Evolutionary conservation across 768 basidiomycete species (phyloP).

Genomic region (Mycena filopes): DNA sequence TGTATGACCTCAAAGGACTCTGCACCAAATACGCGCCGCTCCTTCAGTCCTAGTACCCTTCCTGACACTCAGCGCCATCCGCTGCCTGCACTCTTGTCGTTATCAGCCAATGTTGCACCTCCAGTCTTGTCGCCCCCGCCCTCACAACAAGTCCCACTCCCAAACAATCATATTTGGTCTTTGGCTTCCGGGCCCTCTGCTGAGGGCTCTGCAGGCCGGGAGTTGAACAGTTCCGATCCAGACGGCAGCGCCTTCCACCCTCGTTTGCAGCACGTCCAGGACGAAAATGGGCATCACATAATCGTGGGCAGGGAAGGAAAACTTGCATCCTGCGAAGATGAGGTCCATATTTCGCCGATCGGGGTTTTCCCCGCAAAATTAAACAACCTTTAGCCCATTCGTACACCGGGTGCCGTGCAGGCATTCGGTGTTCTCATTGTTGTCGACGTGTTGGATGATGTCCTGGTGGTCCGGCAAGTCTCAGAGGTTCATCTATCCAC

Average conservation of each 20-base stretch:
- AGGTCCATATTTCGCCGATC: constrained; percentile 51
- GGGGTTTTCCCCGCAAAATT: neutral
- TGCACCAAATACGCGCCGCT: constrained; percentile 37
- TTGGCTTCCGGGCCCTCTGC: constrained; percentile 12
- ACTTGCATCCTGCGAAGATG: constrained; percentile 78
- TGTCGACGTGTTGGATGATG: constrained; percentile 68
- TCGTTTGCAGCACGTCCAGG: constrained; percentile 70
- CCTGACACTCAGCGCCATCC: constrained; percentile 21
- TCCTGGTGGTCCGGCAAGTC: constrained; percentile 75
- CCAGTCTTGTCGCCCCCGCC: no score
- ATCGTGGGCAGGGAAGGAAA: constrained; percentile 76
- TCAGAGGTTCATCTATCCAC: constrained; percentile 67
- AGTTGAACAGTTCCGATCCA: constrained; percentile 27
- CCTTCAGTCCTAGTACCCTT: constrained; percentile 17
- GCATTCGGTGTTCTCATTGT: constrained; percentile 83
- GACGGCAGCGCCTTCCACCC: constrained; percentile 56
- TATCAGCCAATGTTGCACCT: neutral
- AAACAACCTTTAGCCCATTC: constrained; percentile 69
- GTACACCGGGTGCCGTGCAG: constrained; percentile 84
- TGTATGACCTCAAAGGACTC: no score
- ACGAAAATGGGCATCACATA: constrained; percentile 75
- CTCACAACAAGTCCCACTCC: no score
- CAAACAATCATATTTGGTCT: no score
- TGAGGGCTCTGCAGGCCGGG: constrained; percentile 28
- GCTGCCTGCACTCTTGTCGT: constrained; percentile 31